Evolutionary conservation across 495 filamentous ascomycete species (phyloP).

Genomic region (Tuber magnatum): DNA sequence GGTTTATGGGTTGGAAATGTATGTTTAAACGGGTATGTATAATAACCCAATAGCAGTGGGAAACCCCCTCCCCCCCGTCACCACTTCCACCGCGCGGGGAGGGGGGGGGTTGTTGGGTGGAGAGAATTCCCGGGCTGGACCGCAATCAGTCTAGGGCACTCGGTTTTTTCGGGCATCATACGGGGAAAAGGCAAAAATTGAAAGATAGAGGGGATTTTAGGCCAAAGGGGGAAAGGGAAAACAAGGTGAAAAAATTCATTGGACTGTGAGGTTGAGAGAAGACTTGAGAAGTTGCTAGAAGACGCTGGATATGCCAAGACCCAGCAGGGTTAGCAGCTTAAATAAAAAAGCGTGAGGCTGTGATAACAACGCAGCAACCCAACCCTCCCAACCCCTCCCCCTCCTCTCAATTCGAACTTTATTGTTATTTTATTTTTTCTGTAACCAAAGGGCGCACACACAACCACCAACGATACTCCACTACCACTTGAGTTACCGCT

Average conservation of each 20-base stretch:
- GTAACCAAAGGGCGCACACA: background rate
- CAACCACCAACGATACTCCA: background rate
- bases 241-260: background rate
- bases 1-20: background rate
- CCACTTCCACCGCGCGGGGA: no score
- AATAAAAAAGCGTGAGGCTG: conserved; percentile 35
- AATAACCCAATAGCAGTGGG: background rate
- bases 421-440: background rate
- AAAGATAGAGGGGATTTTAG: background rate
- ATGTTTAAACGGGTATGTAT: background rate
- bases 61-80: background rate
- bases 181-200: no score
- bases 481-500: background rate
- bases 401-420: conserved; percentile 9
- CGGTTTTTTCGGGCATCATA: background rate
- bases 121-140: background rate
- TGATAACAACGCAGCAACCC: conserved; percentile 34
- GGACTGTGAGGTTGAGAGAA: conserved; percentile 17
- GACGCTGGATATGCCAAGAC: conserved; percentile 29
- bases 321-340: conserved; percentile 34
- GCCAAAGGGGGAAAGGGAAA: background rate
- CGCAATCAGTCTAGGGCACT: background rate
- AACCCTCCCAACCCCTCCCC: conserved; percentile 30
- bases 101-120: background rate
- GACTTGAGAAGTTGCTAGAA: conserved; percentile 28